Conservation (phyloP, 1,284 basidiomycete species). For the Acaromyces ingoldii region DNA sequence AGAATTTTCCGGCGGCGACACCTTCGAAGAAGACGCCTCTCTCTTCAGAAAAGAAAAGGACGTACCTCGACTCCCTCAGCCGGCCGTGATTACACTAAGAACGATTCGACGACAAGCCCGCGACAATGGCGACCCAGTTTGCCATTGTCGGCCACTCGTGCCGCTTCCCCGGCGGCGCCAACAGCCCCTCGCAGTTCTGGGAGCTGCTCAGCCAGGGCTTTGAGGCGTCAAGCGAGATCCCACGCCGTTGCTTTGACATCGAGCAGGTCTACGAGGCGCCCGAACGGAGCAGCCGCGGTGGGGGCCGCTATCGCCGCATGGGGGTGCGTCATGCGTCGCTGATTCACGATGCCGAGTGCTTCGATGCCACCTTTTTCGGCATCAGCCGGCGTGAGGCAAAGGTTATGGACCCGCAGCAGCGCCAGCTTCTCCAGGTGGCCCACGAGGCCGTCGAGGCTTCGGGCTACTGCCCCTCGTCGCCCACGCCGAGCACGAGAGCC, state of each 20-base stretch:
- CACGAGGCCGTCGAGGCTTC: conserved; percentile 1
- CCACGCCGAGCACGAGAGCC: not conserved
- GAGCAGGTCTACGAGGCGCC: no score
- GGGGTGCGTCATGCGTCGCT: not conserved
- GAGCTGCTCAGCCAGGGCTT: conserved; percentile 1
- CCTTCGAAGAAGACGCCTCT: no score
- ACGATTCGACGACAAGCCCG: no score
- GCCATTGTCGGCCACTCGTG: conserved; percentile 6
- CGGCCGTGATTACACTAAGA: no score
- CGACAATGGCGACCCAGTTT: no score
- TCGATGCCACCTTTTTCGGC: not conserved
- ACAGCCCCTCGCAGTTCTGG: not conserved
- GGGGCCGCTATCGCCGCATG: not conserved
- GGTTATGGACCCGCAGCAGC: conserved; percentile 3
- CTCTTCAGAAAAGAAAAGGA: no score
- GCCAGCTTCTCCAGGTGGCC: not conserved
- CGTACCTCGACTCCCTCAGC: no score
- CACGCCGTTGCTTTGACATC: no score
- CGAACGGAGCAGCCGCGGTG: not conserved
- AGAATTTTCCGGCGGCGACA: no score
- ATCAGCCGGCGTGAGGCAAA: conserved; percentile 1
- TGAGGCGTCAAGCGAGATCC: not conserved
- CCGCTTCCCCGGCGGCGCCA: conserved; percentile 6
- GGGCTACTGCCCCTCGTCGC: not conserved
- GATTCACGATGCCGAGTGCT: not conserved